Percentiles rank a stretch among this genome's conserved stretches.
Conservation (phyloP, 495 filamentous ascomycete species). For the Penicillium steckii region DNA sequence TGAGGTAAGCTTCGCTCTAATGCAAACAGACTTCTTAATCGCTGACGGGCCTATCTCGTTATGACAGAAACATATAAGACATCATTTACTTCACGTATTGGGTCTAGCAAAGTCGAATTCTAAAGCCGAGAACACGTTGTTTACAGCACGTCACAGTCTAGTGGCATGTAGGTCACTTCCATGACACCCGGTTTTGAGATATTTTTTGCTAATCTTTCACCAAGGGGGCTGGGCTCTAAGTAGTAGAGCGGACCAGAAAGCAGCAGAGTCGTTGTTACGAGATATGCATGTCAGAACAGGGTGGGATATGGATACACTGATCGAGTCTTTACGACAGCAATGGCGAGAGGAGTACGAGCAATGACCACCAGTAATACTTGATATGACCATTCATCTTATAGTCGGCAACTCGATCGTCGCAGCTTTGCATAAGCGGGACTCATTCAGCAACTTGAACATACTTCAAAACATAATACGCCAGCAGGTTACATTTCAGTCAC, state of each 20-base stretch:
- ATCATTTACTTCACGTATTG: conserved; percentile 25
- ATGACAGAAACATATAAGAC: conserved; percentile 21
- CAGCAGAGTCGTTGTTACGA: conserved; percentile 22
- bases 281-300: conserved; percentile 29
- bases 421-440: no score
- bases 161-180: conserved; percentile 23
- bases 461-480: no score
- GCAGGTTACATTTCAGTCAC: no score
- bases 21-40: no score
- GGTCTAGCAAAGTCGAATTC: conserved; percentile 30
- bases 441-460: no score
- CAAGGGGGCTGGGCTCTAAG: conserved; percentile 32
- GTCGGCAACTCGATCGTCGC: no score
- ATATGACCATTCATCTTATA: no score
- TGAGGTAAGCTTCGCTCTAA: conserved; percentile 17
- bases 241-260: conserved; percentile 23
- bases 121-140: conserved; percentile 30
- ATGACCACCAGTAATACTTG: no score
- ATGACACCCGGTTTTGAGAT: not conserved
- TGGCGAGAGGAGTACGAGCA: conserved; percentile 23
- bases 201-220: not conserved
- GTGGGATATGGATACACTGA: conserved; percentile 29
- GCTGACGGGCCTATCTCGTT: no score
- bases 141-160: conserved; percentile 31
- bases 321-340: conserved; percentile 21